phyloP scores from a whole-genome alignment of 306 rosid species.

The Biancaea sappan region DNA sequence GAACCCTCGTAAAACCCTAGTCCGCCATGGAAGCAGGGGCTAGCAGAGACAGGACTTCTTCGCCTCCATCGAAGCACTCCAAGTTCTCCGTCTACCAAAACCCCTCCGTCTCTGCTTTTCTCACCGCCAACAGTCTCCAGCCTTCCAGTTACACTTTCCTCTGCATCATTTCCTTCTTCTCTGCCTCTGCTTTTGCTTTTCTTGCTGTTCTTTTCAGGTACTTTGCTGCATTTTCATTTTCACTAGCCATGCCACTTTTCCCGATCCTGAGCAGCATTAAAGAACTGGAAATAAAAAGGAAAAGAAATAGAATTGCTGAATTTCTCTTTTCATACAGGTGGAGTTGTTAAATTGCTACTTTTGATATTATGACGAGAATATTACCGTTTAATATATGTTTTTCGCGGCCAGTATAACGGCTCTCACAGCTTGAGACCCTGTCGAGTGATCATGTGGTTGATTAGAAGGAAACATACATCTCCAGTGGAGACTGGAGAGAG shows the following conservation, averaged over 20 bases:
- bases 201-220: conserved; percentile 67
- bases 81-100: conserved; percentile 82
- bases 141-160: conserved; percentile 68
- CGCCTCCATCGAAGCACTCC: conserved; percentile 55
- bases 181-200: conserved; percentile 65
- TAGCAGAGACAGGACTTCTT: conserved; percentile 41
- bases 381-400: not conserved
- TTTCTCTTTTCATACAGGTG: not conserved
- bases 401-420: not conserved
- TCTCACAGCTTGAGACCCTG: not conserved
- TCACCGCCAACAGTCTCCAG: conserved; percentile 75
- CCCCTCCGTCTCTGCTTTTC: conserved; percentile 72
- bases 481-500: not conserved
- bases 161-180: conserved; percentile 60
- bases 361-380: not conserved
- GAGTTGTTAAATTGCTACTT: not conserved
- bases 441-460: not conserved
- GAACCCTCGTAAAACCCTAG: not conserved
- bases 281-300: not conserved
- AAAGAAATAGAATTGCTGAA: not conserved
- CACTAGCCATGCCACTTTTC: not conserved
- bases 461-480: not conserved
- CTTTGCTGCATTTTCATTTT: not conserved
- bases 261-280: not conserved
- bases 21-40: conserved; percentile 45